A percentile compares a stretch with the other conserved stretches of the same genome.
These are phyloP conservation scores for Chlorella sp. DNA, from an alignment of 139 green algal species.

Conservation along the genomic window DNA sequence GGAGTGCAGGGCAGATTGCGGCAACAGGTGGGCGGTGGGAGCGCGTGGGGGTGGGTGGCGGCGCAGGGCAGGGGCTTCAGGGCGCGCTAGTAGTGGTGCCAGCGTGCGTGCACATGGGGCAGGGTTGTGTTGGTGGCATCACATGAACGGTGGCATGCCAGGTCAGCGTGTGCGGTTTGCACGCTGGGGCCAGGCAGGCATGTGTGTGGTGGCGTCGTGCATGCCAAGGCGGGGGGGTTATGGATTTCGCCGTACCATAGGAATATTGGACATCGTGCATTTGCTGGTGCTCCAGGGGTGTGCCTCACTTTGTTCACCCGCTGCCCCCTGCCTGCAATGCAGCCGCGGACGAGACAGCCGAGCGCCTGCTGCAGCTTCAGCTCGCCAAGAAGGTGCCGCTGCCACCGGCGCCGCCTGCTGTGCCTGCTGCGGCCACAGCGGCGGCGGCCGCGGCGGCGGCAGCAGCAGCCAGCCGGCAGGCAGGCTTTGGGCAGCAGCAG, in stretches of 20 bases:
- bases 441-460: background rate
- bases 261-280: background rate
- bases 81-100: too few relatives aligned
- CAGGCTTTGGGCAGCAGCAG: background rate
- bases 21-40: too few relatives aligned
- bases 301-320: background rate
- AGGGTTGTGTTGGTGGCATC: too few relatives aligned
- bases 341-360: constrained; percentile 11
- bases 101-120: too few relatives aligned
- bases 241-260: background rate
- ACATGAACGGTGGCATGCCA: too few relatives aligned
- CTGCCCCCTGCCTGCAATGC: background rate
- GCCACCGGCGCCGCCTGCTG: background rate
- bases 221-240: too few relatives aligned
- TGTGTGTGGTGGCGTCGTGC: background rate
- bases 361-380: constrained; percentile 21
- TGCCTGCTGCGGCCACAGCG: background rate
- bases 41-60: too few relatives aligned
- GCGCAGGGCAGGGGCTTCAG: too few relatives aligned
- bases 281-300: background rate
- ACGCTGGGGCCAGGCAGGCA: too few relatives aligned
- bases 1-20: too few relatives aligned
- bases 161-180: too few relatives aligned
- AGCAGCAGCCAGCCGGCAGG: background rate
- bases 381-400: constrained; percentile 23